Percentiles rank a stretch among this genome's conserved stretches.
Evolutionary conservation across 2,329 filamentous ascomycete genomes (phyloP).

Genomic region (Gremmenia infestans): DNA sequence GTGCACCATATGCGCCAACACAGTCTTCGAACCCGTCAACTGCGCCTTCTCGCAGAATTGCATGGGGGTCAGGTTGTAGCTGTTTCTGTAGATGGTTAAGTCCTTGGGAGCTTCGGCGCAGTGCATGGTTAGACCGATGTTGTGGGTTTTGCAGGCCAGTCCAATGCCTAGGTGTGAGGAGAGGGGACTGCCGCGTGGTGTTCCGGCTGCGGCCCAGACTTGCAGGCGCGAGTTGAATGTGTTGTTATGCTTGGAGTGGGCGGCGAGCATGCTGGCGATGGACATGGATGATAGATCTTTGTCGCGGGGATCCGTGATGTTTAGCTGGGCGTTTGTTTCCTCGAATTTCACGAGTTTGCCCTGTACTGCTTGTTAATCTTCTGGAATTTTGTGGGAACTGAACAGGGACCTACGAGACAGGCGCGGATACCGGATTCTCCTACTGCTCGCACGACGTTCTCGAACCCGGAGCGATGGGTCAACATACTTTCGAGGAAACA

Average conservation of each 20-base stretch:
- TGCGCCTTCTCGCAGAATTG: conserved; percentile 37
- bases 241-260: conserved; percentile 36
- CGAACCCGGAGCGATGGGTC: conserved; percentile 42
- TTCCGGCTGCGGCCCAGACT: conserved; percentile 44
- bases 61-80: conserved; percentile 39
- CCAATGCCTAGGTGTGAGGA: conserved; percentile 38
- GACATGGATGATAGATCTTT: conserved; percentile 34
- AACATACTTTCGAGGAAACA: conserved; percentile 50
- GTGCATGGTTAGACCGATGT: conserved; percentile 43
- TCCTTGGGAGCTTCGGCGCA: conserved; percentile 40
- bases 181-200: conserved; percentile 41
- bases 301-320: conserved; percentile 34
- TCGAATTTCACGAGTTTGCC: conserved; percentile 36
- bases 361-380: conserved; percentile 8
- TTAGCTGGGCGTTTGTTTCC: conserved; percentile 32
- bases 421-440: conserved; percentile 41
- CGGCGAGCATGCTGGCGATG: conserved; percentile 30
- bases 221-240: conserved; percentile 38
- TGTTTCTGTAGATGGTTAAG: conserved; percentile 33
- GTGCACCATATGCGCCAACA: conserved; percentile 49
- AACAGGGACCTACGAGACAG: conserved; percentile 22
- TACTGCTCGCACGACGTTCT: conserved; percentile 39
- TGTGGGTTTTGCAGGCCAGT: conserved; percentile 34
- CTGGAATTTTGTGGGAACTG: neutral
- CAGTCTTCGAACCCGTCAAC: conserved; percentile 38